Conservation (phyloP, 345 rosid species). For the Rhodamnia argentea region DNA sequence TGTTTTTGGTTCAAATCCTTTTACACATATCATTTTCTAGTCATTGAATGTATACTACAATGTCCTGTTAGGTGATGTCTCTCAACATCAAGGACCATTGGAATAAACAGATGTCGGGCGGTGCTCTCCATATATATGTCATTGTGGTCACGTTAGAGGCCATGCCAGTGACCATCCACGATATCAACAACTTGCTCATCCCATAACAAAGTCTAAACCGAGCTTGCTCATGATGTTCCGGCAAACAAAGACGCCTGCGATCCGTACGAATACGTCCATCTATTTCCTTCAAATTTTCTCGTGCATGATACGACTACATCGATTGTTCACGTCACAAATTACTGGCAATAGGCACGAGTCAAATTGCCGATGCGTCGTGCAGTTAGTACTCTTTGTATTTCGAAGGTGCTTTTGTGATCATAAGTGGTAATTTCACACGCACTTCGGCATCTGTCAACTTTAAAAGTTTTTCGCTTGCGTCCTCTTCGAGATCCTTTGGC, state of each 20-base stretch:
- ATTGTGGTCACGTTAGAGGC: neutral
- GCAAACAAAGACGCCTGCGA: neutral
- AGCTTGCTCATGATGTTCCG: neutral
- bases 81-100: neutral
- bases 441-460: neutral
- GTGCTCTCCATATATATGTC: neutral
- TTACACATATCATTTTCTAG: neutral
- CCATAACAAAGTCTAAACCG: neutral
- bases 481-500: no score
- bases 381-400: no score
- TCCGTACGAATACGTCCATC: neutral
- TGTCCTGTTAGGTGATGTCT: neutral
- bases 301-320: neutral
- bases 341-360: rapidly evolving
- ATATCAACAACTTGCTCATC: neutral
- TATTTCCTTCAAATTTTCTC: neutral
- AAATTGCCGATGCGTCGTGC: neutral
- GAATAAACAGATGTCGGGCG: neutral
- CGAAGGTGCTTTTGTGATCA: neutral
- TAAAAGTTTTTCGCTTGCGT: no score
- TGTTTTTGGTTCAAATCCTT: neutral
- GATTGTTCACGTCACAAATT: neutral
- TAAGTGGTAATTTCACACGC: neutral
- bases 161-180: neutral
- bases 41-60: neutral